Evolutionary conservation across 805 yeast species (phyloP).

Genomic region (Hanseniaspora thailandica): DNA sequence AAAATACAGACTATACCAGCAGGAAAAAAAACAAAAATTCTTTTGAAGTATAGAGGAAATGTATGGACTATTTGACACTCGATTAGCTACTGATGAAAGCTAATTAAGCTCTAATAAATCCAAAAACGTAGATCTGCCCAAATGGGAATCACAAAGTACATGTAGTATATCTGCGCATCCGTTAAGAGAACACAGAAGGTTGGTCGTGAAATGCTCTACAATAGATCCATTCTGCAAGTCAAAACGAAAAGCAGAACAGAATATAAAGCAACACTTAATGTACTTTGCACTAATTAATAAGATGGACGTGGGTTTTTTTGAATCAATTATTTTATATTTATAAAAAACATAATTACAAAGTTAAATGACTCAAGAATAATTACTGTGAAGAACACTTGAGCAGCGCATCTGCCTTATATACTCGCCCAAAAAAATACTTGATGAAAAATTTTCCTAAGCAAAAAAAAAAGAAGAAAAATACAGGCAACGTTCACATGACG

Average conservation of each 20-base stretch:
- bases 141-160: conserved; percentile 16
- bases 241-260: conserved; percentile 1
- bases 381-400: too few species aligned
- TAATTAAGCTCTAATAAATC: conserved; percentile 15
- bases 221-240: not conserved
- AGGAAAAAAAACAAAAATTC: not conserved
- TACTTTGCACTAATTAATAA: conserved; percentile 14
- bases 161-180: conserved; percentile 4
- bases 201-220: not conserved
- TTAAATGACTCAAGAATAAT: too few species aligned
- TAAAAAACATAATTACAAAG: not conserved
- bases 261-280: not conserved
- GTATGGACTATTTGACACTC: conserved; percentile 17
- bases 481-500: not conserved
- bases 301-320: conserved; percentile 13
- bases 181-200: not conserved
- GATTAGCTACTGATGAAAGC: conserved; percentile 12
- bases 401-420: not conserved
- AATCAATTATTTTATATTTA: not conserved
- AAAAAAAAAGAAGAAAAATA: not conserved
- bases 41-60: conserved; percentile 2
- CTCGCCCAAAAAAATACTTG: not conserved
- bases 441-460: not conserved
- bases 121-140: conserved; percentile 13
- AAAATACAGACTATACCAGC: not conserved